These are phyloP conservation scores for Ilyonectria mors-panacis DNA, from an alignment of 2,329 filamentous ascomycete genomes.

Conservation along the genomic window DNA sequence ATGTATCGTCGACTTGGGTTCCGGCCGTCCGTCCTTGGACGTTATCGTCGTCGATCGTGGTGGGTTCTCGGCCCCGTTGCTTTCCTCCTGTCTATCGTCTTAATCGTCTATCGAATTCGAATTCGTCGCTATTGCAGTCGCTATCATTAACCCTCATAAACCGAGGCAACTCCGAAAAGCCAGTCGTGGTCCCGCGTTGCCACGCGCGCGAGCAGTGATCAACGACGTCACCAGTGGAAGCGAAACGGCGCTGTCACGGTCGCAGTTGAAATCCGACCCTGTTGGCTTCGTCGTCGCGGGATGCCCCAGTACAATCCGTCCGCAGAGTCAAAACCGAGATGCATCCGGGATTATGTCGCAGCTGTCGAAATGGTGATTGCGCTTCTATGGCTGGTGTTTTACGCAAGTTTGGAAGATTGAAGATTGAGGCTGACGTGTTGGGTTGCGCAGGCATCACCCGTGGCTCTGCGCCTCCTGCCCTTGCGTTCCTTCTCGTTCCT, in stretches of 20 bases:
- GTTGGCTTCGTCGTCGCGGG: neutral
- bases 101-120: neutral
- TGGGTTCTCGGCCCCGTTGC: neutral
- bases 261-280: neutral
- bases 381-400: neutral
- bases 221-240: constrained; percentile 13
- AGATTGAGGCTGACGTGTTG: constrained; percentile 5
- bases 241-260: constrained; percentile 8
- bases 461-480: neutral
- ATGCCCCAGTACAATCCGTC: neutral
- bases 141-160: neutral
- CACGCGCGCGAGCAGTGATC: neutral
- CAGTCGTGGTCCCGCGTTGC: neutral
- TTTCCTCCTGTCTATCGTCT: neutral
- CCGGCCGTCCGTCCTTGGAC: neutral
- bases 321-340: neutral
- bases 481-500: constrained; percentile 1
- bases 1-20: neutral
- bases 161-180: neutral
- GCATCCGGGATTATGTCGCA: neutral
- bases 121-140: neutral
- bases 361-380: neutral
- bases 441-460: neutral
- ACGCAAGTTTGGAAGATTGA: neutral
- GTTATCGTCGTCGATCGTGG: neutral